phyloP scores from a whole-genome alignment of 75 land plant species.

The Cryptomeria japonica region DNA sequence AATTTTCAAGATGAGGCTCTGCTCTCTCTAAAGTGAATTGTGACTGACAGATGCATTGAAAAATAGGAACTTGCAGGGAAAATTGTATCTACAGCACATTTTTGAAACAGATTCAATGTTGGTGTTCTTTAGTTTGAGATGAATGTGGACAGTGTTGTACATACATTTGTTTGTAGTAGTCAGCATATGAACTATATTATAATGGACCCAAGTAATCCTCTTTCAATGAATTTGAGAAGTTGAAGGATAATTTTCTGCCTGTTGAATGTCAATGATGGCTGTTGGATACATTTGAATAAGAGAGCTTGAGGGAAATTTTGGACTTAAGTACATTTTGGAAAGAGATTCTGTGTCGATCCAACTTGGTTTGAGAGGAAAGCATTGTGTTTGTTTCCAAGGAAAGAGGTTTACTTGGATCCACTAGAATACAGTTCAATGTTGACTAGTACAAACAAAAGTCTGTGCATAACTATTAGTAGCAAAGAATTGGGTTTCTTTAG shows the following conservation, averaged over 20 bases:
- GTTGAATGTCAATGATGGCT: conserved; percentile 67
- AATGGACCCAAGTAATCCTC: conserved; percentile 94
- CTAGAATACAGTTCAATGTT: conserved; percentile 94
- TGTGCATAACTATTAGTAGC: background rate
- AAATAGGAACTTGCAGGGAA: conserved; percentile 63
- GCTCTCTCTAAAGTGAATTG: conserved; percentile 45
- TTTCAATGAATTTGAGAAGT: conserved; percentile 75
- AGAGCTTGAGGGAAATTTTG: conserved; percentile 72
- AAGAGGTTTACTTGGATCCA: conserved; percentile 95
- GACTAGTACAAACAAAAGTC: conserved; percentile 98
- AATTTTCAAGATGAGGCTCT: conserved; percentile 11
- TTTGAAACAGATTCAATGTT: conserved; percentile 88
- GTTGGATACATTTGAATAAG: conserved; percentile 43
- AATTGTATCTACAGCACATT: conserved; percentile 87
- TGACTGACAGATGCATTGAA: conserved; percentile 59
- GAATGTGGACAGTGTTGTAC: conserved; percentile 64
- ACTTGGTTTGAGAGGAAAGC: conserved; percentile 73
- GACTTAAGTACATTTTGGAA: conserved; percentile 90
- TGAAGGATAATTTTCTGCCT: conserved; percentile 8
- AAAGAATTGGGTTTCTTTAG: conserved; percentile 2
- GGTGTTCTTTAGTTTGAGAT: conserved; percentile 75
- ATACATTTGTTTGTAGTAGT: conserved; percentile 95
- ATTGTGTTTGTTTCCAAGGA: conserved; percentile 76
- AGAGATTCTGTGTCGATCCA: conserved; percentile 93
- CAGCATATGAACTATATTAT: conserved; percentile 97